A percentile compares a stretch with the other conserved stretches of the same genome.
These are phyloP conservation scores for Phytophthora tubulina DNA, from an alignment of 352 stramenopile genomes.

Conservation along the genomic window DNA sequence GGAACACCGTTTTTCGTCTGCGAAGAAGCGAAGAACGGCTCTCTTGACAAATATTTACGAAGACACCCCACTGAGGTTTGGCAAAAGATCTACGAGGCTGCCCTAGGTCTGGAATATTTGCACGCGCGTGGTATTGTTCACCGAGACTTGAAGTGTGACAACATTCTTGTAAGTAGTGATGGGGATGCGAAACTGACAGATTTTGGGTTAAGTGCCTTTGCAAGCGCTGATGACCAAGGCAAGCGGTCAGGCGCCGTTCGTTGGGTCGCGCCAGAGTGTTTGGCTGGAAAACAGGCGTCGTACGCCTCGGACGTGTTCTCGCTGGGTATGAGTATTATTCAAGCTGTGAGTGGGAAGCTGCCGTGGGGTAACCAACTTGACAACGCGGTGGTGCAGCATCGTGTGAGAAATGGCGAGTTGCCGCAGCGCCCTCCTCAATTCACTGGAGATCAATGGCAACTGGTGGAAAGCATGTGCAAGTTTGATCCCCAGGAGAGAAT, in stretches of 20 bases:
- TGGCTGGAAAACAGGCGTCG: slow-evolving; percentile 5
- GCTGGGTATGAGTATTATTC: slow-evolving; percentile 22
- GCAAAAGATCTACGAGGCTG: slow-evolving; percentile 38
- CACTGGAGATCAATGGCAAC: slow-evolving; percentile 7
- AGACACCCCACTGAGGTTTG: slow-evolving; percentile 3
- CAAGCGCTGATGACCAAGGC: not conserved
- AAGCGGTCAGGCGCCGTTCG: slow-evolving; percentile 5
- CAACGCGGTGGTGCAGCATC: not conserved
- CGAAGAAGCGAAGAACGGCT: slow-evolving; percentile 29
- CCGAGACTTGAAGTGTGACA: slow-evolving; percentile 43
- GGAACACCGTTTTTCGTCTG: slow-evolving; percentile 39
- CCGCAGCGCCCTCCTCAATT: slow-evolving; percentile 10
- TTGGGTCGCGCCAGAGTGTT: slow-evolving; percentile 9
- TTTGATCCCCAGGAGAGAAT: slow-evolving; percentile 10
- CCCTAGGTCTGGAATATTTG: slow-evolving; percentile 38
- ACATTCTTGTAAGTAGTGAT: slow-evolving; percentile 43
- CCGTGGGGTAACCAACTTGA: slow-evolving; percentile 17
- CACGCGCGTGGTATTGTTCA: slow-evolving; percentile 38
- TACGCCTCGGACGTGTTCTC: slow-evolving; percentile 20
- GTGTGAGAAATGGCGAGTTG: slow-evolving; percentile 8
- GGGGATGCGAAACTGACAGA: slow-evolving; percentile 42
- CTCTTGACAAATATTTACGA: slow-evolving; percentile 27
- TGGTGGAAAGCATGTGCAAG: slow-evolving; percentile 10
- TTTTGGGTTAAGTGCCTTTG: slow-evolving; percentile 34
- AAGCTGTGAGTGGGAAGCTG: slow-evolving; percentile 5